Conservation (phyloP, 2,329 filamentous ascomycete genomes). For the Hypomyces rosellus region DNA sequence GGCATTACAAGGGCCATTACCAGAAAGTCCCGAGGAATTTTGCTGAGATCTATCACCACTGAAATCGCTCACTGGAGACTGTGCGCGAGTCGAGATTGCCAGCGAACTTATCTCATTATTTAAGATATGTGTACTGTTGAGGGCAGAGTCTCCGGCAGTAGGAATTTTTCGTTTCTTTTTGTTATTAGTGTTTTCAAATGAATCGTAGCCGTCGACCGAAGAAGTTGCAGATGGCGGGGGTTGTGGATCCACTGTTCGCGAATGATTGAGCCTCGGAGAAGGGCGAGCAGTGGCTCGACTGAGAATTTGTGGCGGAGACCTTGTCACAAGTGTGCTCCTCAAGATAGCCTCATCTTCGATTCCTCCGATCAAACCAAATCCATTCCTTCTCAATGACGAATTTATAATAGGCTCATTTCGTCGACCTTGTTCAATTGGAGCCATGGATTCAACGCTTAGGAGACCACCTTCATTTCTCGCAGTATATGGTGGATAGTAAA, state of each 20-base stretch:
- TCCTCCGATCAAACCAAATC: constrained; percentile 49
- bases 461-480: constrained; percentile 39
- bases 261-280: constrained; percentile 38
- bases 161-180: constrained; percentile 99
- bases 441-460: constrained; percentile 16
- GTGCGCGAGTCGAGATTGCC: constrained; percentile 17
- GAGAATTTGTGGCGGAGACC: constrained; percentile 41
- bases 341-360: constrained; percentile 51
- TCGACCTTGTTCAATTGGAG: constrained; percentile 17
- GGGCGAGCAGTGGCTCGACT: constrained; percentile 34
- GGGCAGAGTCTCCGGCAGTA: constrained; percentile 65
- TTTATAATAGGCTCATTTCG: constrained; percentile 19
- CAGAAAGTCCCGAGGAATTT: constrained; percentile 22
- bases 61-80: constrained; percentile 25
- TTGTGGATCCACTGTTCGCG: constrained; percentile 41
- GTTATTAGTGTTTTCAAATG: constrained; percentile 97
- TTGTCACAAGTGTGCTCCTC: constrained; percentile 35
- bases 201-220: constrained; percentile 84
- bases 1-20: constrained; percentile 46
- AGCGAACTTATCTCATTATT: constrained; percentile 36
- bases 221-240: constrained; percentile 63
- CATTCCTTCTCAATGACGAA: constrained; percentile 22
- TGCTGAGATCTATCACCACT: constrained; percentile 19
- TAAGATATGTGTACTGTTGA: constrained; percentile 35
- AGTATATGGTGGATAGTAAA: constrained; percentile 54